Conservation (phyloP, 169 alveolate species). For the Neospora caninum region DNA sequence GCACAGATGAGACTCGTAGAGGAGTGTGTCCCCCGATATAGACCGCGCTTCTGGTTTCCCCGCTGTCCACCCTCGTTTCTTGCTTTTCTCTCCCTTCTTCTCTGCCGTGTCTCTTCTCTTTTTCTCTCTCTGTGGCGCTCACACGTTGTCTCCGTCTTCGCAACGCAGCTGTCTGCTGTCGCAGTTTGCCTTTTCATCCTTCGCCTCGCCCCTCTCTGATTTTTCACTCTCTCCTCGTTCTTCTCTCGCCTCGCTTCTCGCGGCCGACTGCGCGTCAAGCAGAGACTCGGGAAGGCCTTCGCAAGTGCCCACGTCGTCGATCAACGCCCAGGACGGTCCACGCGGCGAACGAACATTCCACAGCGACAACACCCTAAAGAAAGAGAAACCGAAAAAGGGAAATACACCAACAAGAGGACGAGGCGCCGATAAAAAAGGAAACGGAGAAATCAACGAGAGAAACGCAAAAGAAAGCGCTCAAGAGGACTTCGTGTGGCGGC, state of each 20-base stretch:
- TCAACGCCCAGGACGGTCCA: background rate
- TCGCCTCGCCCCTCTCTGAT: background rate
- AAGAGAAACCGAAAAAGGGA: too few relatives aligned
- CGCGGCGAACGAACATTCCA: background rate
- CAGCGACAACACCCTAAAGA: background rate
- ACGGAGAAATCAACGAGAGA: too few relatives aligned
- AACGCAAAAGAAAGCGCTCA: too few relatives aligned
- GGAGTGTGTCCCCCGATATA: background rate
- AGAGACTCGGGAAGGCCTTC: background rate
- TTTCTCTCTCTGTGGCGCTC: background rate
- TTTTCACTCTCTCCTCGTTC: too few relatives aligned
- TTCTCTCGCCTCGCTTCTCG: background rate
- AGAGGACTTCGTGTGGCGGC: too few relatives aligned
- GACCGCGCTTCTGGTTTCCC: background rate
- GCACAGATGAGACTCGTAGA: too few relatives aligned
- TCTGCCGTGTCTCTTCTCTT: background rate
- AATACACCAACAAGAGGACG: too few relatives aligned
- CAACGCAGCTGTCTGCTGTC: too few relatives aligned
- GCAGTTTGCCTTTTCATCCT: background rate
- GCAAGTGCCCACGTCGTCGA: background rate
- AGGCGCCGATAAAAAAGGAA: too few relatives aligned
- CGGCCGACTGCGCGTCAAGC: background rate
- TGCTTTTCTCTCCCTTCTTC: background rate
- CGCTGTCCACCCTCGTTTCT: background rate
- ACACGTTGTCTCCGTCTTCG: too few relatives aligned